Base-by-base conservation (phyloP, 768 basidiomycete genomes). In the Nidularia sp. region DNA sequence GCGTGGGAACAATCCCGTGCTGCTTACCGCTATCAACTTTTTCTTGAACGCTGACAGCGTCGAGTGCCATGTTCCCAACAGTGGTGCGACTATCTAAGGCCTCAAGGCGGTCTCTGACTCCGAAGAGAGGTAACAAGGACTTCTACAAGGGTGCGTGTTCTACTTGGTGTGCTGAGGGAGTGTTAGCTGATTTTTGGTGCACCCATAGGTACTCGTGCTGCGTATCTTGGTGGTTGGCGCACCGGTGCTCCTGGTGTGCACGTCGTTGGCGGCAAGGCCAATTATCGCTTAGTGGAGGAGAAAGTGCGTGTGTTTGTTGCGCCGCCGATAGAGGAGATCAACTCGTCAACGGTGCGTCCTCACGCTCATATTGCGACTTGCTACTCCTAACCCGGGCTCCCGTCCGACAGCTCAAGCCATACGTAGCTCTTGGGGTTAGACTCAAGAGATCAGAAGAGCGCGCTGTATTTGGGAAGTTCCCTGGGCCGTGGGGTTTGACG, bases 101-200 rank as follows among this genome's bases (percentile, higher is more conserved):
- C 18, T 92, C 90, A 0, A 77, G 96, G 51, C 75, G 83, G 25
- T 81, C 93, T 2, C 73, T 98, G 47, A 93, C 88, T 0, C 76
- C 90, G 0, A 98, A 98, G 67, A 72, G 85, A 45, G 96, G 83
- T 12, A 97, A 97, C 73, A 98, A 98, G 62, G 93, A 99, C 64
- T 98, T 78, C 66, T 98, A 97, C 78, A 98, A 98, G 70, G 96
- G 96, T 88, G 5, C n/a, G 70, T 56, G 35, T 34, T 34, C 22
- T 32, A 18, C 43, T 50, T 33, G 18, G 18, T 18, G 7, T 32
- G n/a, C 3, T 39, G 12, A 53, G 32, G 32, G 36, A 9, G 5
- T 6, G 31, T 4, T n/a, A 10, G 15, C n/a, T 9, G 7, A 34
- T 10, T 51, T 42, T 52, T 32, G 35, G 45, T 35, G 25, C 7